Evolutionary conservation across 1,139 yeast genomes (phyloP), one percentile per base, ranked within the genome.

Genomic region (Lipomyces yarrowii): DNA sequence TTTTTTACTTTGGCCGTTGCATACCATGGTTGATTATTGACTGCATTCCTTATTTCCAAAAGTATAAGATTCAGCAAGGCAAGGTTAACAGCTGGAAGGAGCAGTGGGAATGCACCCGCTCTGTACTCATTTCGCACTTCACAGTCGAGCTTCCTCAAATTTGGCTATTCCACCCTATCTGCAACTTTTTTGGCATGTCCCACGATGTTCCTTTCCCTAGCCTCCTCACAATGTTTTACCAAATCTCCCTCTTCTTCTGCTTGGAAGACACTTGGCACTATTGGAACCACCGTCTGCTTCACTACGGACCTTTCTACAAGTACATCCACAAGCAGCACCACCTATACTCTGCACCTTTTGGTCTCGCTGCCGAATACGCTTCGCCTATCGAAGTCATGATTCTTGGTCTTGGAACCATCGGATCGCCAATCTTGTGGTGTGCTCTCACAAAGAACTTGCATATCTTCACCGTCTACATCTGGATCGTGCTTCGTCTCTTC

Each of bases 211-310:
- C 98, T 23, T 92, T 93, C 83, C 98, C 98, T 54, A 73, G 83
- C 13, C 76, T 81, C 76, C 79, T 78, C 64, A 83, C 84, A 42
- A 86, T 90, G 81, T 77, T 80, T 37, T 73, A 80, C 60, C 98
- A 93, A 77, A 83, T 92, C 65, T 82, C 84, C 3, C 73, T 89
- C 5, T 91, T 93, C 80, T 93, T 93, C 78, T 83, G 91, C 58
- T 79, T 90, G 72, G 98, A 93, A 80, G 98, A 93, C 76, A 83
- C 91, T 68, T 93, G 98, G 98, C 98, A 93, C 78, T 93, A 93
- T 82, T 89, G 96, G 90, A 88, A 89, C 76, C 98, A 93, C 79
- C 86, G 98, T 73, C 83, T 87, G 48, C 87, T 93, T 78, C 98
- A 93, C 78, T 84, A 86, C 75, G 96, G 96, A 63, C 83, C 86